These are phyloP conservation scores for Vanilla planifolia DNA, from an alignment of 106 monocot genomes.

Conservation along the genomic window DNA sequence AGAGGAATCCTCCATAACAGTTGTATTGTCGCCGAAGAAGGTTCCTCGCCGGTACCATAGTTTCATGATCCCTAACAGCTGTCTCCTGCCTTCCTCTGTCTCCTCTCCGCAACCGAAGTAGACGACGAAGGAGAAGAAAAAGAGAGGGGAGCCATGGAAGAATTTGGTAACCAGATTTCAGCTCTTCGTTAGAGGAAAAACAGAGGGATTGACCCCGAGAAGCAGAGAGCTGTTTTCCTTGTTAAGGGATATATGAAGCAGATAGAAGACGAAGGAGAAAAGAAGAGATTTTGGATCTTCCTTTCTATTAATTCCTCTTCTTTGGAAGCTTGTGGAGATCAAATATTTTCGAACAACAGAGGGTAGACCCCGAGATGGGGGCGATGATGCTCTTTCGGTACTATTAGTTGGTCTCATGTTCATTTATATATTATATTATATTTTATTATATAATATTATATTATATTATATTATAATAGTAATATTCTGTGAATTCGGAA, in stretches of 20 bases:
- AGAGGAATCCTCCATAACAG: constrained; percentile 12
- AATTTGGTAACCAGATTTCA: not conserved
- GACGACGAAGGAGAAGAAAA: not conserved
- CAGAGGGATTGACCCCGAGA: not conserved
- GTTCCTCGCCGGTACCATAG: constrained; percentile 35
- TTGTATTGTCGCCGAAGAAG: constrained; percentile 30
- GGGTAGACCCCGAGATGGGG: too few species aligned
- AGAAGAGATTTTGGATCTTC: constrained; percentile 24
- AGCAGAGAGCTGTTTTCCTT: not conserved
- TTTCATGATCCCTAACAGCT: constrained; percentile 14
- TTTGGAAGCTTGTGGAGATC: constrained; percentile 24
- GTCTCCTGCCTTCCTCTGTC: too few species aligned
- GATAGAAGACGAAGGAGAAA: not conserved
- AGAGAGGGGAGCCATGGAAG: not conserved
- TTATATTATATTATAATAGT: too few species aligned
- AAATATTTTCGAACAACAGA: constrained; percentile 12
- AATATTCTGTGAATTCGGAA: too few species aligned
- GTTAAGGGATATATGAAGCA: not conserved
- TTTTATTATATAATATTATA: too few species aligned
- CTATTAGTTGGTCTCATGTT: too few species aligned
- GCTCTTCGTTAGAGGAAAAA: too few species aligned
- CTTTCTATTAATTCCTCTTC: constrained; percentile 24
- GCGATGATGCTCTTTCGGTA: too few species aligned
- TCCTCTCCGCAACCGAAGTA: not conserved
- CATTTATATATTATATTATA: too few species aligned